Evolutionary conservation across 495 filamentous ascomycete species (phyloP).

Genomic region (Barbatosphaeria neglecta): DNA sequence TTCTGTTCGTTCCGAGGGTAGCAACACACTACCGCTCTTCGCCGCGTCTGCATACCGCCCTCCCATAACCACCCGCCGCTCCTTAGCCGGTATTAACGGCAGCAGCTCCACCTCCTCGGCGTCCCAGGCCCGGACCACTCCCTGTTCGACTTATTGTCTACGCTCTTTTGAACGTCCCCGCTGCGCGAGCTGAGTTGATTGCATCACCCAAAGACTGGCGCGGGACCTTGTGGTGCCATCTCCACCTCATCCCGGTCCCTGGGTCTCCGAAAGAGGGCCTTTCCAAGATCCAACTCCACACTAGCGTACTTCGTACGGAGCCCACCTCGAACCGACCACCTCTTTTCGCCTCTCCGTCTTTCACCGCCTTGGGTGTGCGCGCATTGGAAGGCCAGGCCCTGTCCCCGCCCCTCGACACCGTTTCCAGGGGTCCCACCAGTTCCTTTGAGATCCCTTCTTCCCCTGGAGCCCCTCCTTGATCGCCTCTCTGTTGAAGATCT

Average conservation of each 20-base stretch:
- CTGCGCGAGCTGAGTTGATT: neutral
- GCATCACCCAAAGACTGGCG: neutral
- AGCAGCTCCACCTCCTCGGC: neutral
- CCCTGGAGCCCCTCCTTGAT: neutral
- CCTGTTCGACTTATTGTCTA: neutral
- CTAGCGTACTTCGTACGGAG: too few species aligned
- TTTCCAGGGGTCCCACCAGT: neutral
- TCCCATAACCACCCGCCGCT: neutral
- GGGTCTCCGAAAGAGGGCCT: neutral
- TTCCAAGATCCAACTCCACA: neutral
- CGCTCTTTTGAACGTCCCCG: neutral
- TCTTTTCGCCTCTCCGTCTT: neutral
- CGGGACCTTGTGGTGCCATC: neutral
- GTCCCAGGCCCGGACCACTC: neutral
- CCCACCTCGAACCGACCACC: neutral
- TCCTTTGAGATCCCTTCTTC: neutral
- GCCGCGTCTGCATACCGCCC: neutral
- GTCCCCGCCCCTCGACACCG: neutral
- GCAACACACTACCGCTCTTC: neutral
- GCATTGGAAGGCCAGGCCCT: neutral
- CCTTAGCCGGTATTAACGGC: neutral
- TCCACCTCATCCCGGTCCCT: neutral
- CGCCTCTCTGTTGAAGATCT: constrained; percentile 4
- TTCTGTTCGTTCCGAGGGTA: neutral
- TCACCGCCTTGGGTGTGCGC: constrained; percentile 1